phyloP scores from a whole-genome alignment of 139 green algal genomes.

The Coccomyxa sp. region DNA sequence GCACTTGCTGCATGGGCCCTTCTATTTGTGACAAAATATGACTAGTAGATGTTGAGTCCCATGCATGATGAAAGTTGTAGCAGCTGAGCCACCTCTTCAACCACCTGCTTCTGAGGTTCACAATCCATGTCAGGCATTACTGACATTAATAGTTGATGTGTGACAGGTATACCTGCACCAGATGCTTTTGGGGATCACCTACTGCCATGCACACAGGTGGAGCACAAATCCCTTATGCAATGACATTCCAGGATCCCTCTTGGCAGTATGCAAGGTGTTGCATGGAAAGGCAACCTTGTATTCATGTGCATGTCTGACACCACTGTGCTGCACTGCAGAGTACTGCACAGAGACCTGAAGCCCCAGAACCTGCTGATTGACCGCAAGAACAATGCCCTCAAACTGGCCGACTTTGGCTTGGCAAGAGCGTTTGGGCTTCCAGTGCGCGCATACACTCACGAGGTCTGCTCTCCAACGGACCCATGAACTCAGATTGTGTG shows the following conservation, averaged over 20 bases:
- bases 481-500: background rate
- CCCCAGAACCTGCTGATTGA: conserved; percentile 97
- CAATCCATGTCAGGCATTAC: too few relatives aligned
- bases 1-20: background rate
- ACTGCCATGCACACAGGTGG: conserved; percentile 90
- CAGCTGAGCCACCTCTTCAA: too few relatives aligned
- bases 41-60: background rate
- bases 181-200: conserved; percentile 87
- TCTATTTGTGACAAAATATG: background rate
- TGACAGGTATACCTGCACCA: conserved; percentile 95
- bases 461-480: conserved; percentile 46
- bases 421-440: conserved; percentile 94
- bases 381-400: conserved; percentile 57
- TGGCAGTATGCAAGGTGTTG: too few relatives aligned
- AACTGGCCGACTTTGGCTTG: conserved; percentile 97
- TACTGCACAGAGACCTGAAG: conserved; percentile 98
- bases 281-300: background rate
- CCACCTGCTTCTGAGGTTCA: too few relatives aligned
- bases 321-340: conserved; percentile 24
- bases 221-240: background rate
- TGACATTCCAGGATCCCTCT: too few relatives aligned
- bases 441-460: conserved; percentile 98
- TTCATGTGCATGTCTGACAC: background rate
- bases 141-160: too few relatives aligned
- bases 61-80: background rate